Evolutionary conservation across 306 rosid genomes (phyloP).

Genomic region (Pterocarpus santalinus): DNA sequence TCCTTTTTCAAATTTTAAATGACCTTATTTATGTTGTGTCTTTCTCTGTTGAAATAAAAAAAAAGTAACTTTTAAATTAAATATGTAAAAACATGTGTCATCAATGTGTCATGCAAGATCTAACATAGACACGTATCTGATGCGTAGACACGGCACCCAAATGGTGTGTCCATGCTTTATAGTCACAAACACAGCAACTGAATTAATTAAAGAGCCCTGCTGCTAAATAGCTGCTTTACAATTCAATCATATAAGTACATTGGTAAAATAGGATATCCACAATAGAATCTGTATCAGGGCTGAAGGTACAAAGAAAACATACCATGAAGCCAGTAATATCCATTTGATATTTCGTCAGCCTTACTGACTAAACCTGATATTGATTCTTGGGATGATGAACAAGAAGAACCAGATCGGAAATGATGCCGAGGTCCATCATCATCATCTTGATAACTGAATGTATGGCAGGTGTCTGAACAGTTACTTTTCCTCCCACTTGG

Average conservation of each 20-base stretch:
- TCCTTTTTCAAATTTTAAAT: too few species aligned
- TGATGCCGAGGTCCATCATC: conserved; percentile 54
- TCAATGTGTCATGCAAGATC: too few species aligned
- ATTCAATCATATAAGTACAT: background rate
- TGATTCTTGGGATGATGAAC: conserved; percentile 71
- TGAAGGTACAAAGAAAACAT: conserved; percentile 38
- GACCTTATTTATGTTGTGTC: too few species aligned
- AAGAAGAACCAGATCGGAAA: conserved; percentile 59
- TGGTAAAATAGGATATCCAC: background rate
- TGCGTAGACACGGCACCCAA: too few species aligned
- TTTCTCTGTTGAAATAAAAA: too few species aligned
- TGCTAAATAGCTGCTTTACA: too few species aligned
- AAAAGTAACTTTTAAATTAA: too few species aligned
- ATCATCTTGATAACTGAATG: conserved; percentile 61
- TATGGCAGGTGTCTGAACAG: conserved; percentile 48
- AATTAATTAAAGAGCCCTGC: too few species aligned
- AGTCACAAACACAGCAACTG: too few species aligned
- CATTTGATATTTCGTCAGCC: conserved; percentile 54
- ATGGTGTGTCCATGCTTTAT: too few species aligned
- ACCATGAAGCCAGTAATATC: conserved; percentile 70
- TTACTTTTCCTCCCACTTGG: conserved; percentile 65
- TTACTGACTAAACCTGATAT: conserved; percentile 49
- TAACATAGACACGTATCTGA: too few species aligned
- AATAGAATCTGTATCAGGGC: background rate
- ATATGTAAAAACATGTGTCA: too few species aligned